Evolutionary conservation across 2,329 filamentous ascomycete species (phyloP), one percentile per base, ranked within the genome.

Genomic region (Xylariaceae sp.): DNA sequence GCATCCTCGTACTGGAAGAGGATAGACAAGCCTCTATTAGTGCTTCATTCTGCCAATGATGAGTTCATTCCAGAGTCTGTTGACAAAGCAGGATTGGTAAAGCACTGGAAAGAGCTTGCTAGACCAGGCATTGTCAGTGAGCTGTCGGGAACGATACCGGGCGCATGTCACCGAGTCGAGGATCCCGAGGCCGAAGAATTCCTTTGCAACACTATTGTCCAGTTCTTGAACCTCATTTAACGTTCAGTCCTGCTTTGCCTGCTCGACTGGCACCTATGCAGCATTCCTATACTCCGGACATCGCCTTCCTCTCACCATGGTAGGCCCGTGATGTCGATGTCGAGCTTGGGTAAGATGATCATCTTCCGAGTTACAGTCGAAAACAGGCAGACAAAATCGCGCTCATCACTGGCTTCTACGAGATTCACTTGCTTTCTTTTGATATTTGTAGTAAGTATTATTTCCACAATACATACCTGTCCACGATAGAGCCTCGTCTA

Each of bases 1-100:
- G 76, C 92, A 5, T 69, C 73, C 23, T 71, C 71, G 11, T 87
- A 87, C n/a, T 96, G 93, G 81, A 82, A 85, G 2, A 76, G 75
- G 53, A 76, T 90, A 57, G 75, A 77, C 49, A 79, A 82, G 55
- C 82, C 84, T 1, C 73, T 90, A 0, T 74, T 89, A 64, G 83
- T 89, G 15, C 70, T 92, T 37, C 83, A 85, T 60, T 87, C 87
- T 1, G 86, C 77, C 4, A 74, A 79, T 49, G 89, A 93, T 71
- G 85, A 89, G 71, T 84, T 78, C 68, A 80, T 90, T 1, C 84
- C 88, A 0, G 59, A 68, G 1, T 70, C 66, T 1, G 74, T 90
- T 13, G 81, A 90, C 68, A 85, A 86, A 67, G 73, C 74, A 34
- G 77, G 69, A 2, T 72, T 89, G 61, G 74, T 90, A 57, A 72